Percentiles rank a stretch among this genome's conserved stretches.
phyloP scores from a whole-genome alignment of 768 basidiomycete species.

The Rhodotorula paludigena region DNA sequence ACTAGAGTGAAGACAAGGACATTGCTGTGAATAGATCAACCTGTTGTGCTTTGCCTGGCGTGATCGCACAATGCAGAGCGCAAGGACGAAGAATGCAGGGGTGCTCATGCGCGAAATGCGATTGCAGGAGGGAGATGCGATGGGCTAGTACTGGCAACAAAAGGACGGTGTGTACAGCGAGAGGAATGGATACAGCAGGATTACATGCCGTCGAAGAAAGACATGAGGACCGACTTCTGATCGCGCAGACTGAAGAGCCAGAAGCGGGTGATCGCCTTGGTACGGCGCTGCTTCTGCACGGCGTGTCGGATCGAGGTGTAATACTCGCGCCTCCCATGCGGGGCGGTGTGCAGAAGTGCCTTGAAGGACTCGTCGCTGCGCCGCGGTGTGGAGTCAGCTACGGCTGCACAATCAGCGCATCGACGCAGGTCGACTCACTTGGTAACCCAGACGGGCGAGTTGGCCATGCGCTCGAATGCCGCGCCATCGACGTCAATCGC shows the following conservation, averaged over 20 bases:
- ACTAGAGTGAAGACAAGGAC: neutral
- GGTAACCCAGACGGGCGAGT: constrained; percentile 33
- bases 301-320: constrained; percentile 23
- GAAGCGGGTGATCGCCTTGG: constrained; percentile 1
- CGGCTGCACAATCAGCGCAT: neutral
- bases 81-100: too few relatives aligned
- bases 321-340: constrained; percentile 35
- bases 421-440: neutral
- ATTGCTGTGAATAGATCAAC: too few relatives aligned
- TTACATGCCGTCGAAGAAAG: constrained; percentile 7
- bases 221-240: constrained; percentile 21
- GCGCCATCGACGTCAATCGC: constrained; percentile 36
- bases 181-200: too few relatives aligned
- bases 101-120: too few relatives aligned
- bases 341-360: constrained; percentile 17
- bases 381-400: neutral
- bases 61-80: too few relatives aligned
- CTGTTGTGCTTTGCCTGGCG: too few relatives aligned
- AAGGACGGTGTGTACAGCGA: too few relatives aligned
- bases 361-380: constrained; percentile 38
- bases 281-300: constrained; percentile 17
- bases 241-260: constrained; percentile 36
- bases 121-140: too few relatives aligned
- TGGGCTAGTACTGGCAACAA: too few relatives aligned
- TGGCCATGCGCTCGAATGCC: constrained; percentile 22